Conservation (phyloP, 2,329 filamentous ascomycete genomes). For the Plectosphaerella cucumerina region DNA sequence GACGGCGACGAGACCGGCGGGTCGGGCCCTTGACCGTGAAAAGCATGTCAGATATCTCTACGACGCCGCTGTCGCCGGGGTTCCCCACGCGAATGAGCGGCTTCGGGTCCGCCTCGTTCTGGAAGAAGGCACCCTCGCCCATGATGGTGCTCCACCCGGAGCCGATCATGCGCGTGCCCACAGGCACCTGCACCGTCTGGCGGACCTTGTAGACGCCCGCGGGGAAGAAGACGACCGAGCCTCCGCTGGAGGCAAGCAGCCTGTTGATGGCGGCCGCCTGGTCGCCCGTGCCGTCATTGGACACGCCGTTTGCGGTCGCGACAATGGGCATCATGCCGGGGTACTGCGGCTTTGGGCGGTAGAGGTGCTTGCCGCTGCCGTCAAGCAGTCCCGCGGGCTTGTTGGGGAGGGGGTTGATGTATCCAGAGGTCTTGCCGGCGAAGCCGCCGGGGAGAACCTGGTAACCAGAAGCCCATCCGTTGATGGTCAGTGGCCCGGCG, state of each 20-base stretch:
- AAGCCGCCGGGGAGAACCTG: not conserved
- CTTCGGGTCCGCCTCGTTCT: constrained; percentile 55
- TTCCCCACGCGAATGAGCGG: constrained; percentile 64
- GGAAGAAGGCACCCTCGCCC: constrained; percentile 54
- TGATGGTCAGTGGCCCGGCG: not conserved
- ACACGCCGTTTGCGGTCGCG: constrained; percentile 4
- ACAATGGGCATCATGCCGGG: not conserved
- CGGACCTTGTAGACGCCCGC: constrained; percentile 58
- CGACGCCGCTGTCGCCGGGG: constrained; percentile 56
- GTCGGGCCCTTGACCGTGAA: constrained; percentile 64
- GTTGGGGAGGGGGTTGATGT: constrained; percentile 2
- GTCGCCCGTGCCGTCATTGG: constrained; percentile 68
- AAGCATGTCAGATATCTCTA: constrained; percentile 71
- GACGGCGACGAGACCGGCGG: constrained; percentile 64
- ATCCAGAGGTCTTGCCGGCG: not conserved
- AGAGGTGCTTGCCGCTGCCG: constrained; percentile 50
- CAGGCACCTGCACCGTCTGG: constrained; percentile 45
- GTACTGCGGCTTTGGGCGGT: constrained; percentile 76
- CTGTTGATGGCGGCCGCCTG: constrained; percentile 68
- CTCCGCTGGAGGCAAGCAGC: constrained; percentile 53
- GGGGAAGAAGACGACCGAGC: constrained; percentile 56
- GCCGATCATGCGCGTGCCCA: constrained; percentile 53
- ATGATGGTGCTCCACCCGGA: constrained; percentile 66
- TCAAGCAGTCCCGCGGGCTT: constrained; percentile 44
- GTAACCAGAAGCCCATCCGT: not conserved